These are phyloP conservation scores for Xerocomus spinulosus DNA, from an alignment of 768 basidiomycete species.

Conservation along the genomic window DNA sequence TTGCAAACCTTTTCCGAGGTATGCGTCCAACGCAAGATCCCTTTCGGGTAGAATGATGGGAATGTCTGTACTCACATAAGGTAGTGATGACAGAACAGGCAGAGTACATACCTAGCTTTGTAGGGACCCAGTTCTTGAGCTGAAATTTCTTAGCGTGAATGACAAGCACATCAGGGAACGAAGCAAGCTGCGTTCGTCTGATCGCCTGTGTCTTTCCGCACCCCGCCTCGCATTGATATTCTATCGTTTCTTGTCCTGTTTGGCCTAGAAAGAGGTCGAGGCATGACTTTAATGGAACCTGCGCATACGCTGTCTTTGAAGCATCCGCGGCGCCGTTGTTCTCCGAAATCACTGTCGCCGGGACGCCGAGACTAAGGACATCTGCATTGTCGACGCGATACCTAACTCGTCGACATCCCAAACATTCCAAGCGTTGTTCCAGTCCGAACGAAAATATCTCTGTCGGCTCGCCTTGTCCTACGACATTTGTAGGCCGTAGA, in stretches of 20 bases:
- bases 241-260: constrained; percentile 59
- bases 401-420: constrained; percentile 70
- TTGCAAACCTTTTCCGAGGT: constrained; percentile 69
- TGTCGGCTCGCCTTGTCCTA: constrained; percentile 54
- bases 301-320: constrained; percentile 54
- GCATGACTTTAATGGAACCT: constrained; percentile 58
- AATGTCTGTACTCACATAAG: constrained; percentile 54
- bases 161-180: constrained; percentile 85
- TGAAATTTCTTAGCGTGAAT: constrained; percentile 94
- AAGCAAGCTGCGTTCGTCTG: constrained; percentile 73
- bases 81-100: not conserved
- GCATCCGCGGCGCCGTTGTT: constrained; percentile 2
- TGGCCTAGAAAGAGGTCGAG: constrained; percentile 44
- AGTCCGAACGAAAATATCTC: constrained; percentile 73
- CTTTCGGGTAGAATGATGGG: constrained; percentile 67
- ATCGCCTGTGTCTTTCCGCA: constrained; percentile 57
- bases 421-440: constrained; percentile 86
- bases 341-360: constrained; percentile 43
- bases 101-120: constrained; percentile 73
- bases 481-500: too few species aligned
- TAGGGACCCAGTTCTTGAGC: constrained; percentile 93
- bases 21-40: constrained; percentile 58
- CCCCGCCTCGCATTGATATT: constrained; percentile 80
- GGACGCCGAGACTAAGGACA: constrained; percentile 74
- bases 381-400: constrained; percentile 78